Conservation (phyloP, 1,284 basidiomycete species). For the Somion occarium region DNA sequence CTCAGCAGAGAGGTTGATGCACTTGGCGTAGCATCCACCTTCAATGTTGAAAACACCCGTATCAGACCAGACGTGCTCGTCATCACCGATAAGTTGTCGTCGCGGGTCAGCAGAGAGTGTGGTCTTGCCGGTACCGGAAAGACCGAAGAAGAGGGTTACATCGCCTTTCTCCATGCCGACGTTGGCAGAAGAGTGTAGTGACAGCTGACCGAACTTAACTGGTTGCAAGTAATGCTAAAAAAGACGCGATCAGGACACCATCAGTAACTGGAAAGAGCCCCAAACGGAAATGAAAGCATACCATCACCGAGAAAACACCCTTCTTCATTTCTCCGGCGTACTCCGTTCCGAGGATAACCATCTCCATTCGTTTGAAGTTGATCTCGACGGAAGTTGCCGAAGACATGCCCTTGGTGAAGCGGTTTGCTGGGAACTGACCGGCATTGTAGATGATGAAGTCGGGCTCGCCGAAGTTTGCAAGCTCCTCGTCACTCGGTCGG, state of each 20-base stretch:
- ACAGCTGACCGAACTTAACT: constrained; percentile 97
- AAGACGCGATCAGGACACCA: constrained; percentile 13
- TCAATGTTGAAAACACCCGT: constrained; percentile 99
- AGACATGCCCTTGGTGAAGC: constrained; percentile 99
- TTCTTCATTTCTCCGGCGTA: constrained; percentile 99
- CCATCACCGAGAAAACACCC: constrained; percentile 99
- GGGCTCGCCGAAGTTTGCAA: constrained; percentile 94
- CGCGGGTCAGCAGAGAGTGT: constrained; percentile 92
- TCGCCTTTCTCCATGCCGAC: constrained; percentile 88
- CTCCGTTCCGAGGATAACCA: constrained; percentile 99
- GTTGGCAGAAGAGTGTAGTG: constrained; percentile 98
- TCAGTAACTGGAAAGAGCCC: too few relatives aligned
- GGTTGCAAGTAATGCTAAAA: constrained; percentile 94
- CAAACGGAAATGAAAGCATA: constrained; percentile 26
- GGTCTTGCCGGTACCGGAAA: constrained; percentile 98
- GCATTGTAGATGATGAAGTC: constrained; percentile 99
- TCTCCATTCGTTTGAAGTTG: constrained; percentile 99
- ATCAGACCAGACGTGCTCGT: constrained; percentile 98
- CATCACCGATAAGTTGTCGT: constrained; percentile 91
- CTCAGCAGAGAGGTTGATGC: constrained; percentile 92
- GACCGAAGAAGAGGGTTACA: constrained; percentile 98
- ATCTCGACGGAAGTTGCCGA: constrained; percentile 98
- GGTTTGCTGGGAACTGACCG: constrained; percentile 99
- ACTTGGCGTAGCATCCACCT: constrained; percentile 99
- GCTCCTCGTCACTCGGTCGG: constrained; percentile 92